These are phyloP conservation scores for Penicillium macrosclerotiorum DNA, from an alignment of 495 filamentous ascomycete genomes.

Conservation along the genomic window DNA sequence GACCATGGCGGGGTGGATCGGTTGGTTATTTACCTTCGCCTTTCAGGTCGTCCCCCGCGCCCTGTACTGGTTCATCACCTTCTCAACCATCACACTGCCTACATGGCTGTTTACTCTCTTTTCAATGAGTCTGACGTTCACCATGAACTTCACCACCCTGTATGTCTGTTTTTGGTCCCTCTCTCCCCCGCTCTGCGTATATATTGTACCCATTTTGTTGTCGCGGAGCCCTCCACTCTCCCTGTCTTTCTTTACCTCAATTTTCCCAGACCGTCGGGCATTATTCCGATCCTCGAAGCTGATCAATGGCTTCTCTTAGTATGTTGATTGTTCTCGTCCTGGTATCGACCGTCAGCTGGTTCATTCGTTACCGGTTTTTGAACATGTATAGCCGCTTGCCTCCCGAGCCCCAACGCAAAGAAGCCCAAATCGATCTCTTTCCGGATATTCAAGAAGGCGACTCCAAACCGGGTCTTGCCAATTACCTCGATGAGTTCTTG, in stretches of 20 bases:
- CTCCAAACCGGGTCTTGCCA: slow-evolving; percentile 84
- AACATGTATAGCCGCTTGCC: slow-evolving; percentile 95
- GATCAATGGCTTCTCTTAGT: slow-evolving; percentile 35
- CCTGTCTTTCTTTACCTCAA: too few relatives aligned
- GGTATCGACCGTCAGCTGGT: slow-evolving; percentile 81
- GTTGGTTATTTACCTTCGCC: slow-evolving; percentile 41
- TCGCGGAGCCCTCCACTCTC: too few relatives aligned
- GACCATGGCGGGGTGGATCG: slow-evolving; percentile 47
- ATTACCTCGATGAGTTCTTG: slow-evolving; percentile 95
- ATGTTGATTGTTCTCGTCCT: slow-evolving; percentile 74
- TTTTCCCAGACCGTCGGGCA: too few relatives aligned
- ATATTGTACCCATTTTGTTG: too few relatives aligned
- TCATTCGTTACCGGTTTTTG: slow-evolving; percentile 88
- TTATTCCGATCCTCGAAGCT: background rate
- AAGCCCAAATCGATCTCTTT: slow-evolving; percentile 91
- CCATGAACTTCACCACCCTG: slow-evolving; percentile 97
- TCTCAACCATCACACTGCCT: slow-evolving; percentile 83
- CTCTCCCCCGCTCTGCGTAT: too few relatives aligned
- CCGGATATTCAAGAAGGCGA: slow-evolving; percentile 88
- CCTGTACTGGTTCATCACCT: slow-evolving; percentile 79
- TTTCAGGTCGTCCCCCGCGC: slow-evolving; percentile 63
- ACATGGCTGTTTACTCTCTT: slow-evolving; percentile 89
- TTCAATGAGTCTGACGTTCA: slow-evolving; percentile 93
- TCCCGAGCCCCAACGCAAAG: slow-evolving; percentile 91
- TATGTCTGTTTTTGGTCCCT: slow-evolving; percentile 37